Evolutionary conservation across 805 yeast genomes (phyloP).

Genomic region (Candida jianshihensis): DNA sequence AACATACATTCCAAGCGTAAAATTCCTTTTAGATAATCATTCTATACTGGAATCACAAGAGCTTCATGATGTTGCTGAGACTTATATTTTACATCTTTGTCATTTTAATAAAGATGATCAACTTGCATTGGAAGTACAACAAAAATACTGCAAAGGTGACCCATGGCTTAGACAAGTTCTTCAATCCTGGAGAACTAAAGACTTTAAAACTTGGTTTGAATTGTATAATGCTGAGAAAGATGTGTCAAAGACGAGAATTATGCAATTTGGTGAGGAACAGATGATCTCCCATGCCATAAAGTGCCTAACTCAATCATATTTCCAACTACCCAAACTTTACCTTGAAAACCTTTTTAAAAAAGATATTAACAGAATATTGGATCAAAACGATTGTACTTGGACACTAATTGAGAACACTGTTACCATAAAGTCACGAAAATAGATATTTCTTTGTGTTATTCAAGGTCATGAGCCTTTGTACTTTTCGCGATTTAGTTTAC

Average conservation of each 20-base stretch:
- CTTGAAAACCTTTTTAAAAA: conserved; percentile 9
- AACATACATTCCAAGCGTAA: conserved; percentile 49
- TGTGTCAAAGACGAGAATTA: conserved; percentile 21
- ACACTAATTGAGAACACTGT: conserved; percentile 6
- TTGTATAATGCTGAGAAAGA: conserved; percentile 16
- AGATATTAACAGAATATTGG: conserved; percentile 2
- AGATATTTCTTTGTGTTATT: too few relatives aligned
- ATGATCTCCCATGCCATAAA: conserved; percentile 28
- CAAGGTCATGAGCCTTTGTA: too few relatives aligned
- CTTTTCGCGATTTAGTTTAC: too few relatives aligned
- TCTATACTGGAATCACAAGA: conserved; percentile 26
- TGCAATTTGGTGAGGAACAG: conserved; percentile 34
- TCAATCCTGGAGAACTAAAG: conserved; percentile 24
- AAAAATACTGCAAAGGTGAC: conserved; percentile 26
- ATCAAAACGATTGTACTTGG: conserved; percentile 12
- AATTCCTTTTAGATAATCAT: conserved; percentile 22
- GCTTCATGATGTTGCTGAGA: conserved; percentile 31
- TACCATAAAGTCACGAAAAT: conserved; percentile 10
- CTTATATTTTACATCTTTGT: conserved; percentile 37
- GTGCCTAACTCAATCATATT: conserved; percentile 33
- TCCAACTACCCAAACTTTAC: conserved; percentile 20
- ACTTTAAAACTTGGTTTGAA: conserved; percentile 28
- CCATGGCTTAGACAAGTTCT: conserved; percentile 28
- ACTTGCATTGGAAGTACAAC: conserved; percentile 12
- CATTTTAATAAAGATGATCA: conserved; percentile 19